These are phyloP conservation scores for Melampsora medusae DNA, from an alignment of 1,284 basidiomycete genomes.

Conservation along the genomic window DNA sequence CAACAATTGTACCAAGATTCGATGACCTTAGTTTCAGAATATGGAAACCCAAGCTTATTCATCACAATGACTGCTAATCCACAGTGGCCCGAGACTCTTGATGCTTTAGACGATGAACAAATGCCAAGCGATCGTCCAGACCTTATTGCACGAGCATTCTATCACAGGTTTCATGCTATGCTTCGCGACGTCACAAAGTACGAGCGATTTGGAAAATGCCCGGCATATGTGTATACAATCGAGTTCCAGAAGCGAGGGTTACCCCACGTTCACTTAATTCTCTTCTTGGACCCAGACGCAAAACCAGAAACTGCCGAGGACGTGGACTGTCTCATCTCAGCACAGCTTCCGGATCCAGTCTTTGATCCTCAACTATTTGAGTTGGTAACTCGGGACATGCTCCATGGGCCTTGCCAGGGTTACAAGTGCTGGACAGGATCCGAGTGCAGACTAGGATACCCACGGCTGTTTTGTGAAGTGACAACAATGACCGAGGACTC, in stretches of 20 bases:
- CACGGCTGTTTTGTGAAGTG: too few species aligned
- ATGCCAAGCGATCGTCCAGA: background rate
- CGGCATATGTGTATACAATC: background rate
- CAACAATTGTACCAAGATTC: conserved; percentile 56
- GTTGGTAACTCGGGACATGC: background rate
- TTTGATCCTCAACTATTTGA: background rate
- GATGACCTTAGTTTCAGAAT: conserved; percentile 53
- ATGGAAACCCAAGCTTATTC: conserved; percentile 56
- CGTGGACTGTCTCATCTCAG: background rate
- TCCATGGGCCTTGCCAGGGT: background rate
- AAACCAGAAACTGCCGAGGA: background rate
- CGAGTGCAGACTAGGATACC: too few species aligned
- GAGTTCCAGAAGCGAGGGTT: background rate
- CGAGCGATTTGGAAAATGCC: background rate
- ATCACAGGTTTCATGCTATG: background rate
- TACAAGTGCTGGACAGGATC: too few species aligned
- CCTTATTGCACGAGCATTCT: background rate
- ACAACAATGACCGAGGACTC: too few species aligned
- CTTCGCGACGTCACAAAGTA: background rate
- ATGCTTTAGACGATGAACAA: background rate
- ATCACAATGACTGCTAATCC: conserved; percentile 57
- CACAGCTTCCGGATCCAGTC: background rate
- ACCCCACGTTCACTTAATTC: background rate
- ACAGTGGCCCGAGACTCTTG: conserved; percentile 45
- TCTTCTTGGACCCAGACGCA: background rate